These are phyloP conservation scores for Scorias spongiosa DNA, from an alignment of 2,329 filamentous ascomycete genomes.

Conservation along the genomic window DNA sequence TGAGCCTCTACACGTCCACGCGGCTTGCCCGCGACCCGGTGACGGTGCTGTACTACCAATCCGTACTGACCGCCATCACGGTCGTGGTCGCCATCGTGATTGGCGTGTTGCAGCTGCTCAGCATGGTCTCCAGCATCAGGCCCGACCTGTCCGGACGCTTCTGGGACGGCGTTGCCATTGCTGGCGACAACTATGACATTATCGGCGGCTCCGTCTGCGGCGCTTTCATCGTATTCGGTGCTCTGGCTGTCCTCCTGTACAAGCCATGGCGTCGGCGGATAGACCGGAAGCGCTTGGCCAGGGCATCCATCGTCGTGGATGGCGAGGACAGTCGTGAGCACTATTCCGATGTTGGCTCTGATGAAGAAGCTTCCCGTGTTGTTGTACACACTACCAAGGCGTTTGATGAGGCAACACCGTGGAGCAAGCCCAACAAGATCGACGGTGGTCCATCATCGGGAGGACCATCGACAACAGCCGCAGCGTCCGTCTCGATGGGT, in stretches of 20 bases:
- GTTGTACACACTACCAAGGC: not conserved
- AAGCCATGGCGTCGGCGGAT: constrained; percentile 58
- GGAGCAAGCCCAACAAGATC: not conserved
- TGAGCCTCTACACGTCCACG: constrained; percentile 75
- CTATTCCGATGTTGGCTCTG: not conserved
- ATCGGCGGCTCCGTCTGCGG: constrained; percentile 79
- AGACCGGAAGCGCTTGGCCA: constrained; percentile 18
- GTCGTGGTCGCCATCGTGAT: constrained; percentile 75
- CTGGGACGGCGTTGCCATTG: constrained; percentile 71
- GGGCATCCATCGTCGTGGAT: not conserved
- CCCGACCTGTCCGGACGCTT: constrained; percentile 61
- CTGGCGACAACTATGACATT: constrained; percentile 70
- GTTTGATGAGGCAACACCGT: not conserved
- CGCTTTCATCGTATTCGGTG: constrained; percentile 63
- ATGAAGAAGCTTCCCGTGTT: not conserved
- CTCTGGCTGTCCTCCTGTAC: constrained; percentile 59
- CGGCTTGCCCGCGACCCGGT: constrained; percentile 64
- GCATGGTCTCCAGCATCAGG: constrained; percentile 55
- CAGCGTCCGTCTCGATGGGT: too few relatives aligned
- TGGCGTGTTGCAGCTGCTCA: constrained; percentile 70
- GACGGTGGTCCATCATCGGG: not conserved
- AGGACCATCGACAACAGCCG: too few relatives aligned
- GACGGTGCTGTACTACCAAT: constrained; percentile 89
- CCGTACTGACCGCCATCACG: constrained; percentile 70
- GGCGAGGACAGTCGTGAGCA: not conserved